A percentile compares a stretch with the other conserved stretches of the same genome.
Evolutionary conservation across 148 eudicot genomes (phyloP).

Genomic region (Nyssa sinensis): DNA sequence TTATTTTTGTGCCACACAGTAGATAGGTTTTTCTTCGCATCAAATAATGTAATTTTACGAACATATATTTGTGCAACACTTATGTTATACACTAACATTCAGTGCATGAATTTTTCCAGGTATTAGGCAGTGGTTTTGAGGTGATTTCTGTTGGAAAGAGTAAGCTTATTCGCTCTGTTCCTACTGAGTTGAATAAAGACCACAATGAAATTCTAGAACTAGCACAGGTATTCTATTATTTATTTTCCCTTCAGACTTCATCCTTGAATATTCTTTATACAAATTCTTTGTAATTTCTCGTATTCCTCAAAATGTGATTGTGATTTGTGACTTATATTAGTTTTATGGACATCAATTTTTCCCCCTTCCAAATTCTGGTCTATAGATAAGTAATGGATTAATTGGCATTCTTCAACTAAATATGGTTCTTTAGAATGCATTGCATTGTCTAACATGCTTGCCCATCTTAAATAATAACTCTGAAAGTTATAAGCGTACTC

Average conservation of each 20-base stretch:
- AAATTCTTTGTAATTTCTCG: neutral
- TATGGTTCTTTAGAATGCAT: neutral
- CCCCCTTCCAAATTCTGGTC: neutral
- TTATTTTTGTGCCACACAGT: neutral
- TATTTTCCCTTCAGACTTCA: neutral
- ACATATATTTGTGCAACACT: neutral
- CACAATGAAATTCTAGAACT: constrained; percentile 97
- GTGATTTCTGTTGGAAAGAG: constrained; percentile 90
- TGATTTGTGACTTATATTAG: constrained; percentile 1
- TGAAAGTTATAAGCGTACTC: too few relatives aligned
- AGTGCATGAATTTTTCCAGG: constrained; percentile 34
- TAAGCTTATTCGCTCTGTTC: constrained; percentile 94
- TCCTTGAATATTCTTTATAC: neutral
- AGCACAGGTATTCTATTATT: constrained; percentile 61
- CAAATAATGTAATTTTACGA: neutral
- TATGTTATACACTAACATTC: constrained; percentile 4
- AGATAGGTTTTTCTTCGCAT: neutral
- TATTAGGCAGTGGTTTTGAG: constrained; percentile 96
- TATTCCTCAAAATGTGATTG: neutral
- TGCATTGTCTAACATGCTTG: neutral
- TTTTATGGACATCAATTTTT: neutral
- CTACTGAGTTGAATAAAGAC: constrained; percentile 93
- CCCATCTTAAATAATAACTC: too few relatives aligned
- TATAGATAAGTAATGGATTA: neutral
- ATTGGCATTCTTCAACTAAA: neutral